These are phyloP conservation scores for Candida germanica DNA, from an alignment of 805 yeast genomes.

Conservation along the genomic window DNA sequence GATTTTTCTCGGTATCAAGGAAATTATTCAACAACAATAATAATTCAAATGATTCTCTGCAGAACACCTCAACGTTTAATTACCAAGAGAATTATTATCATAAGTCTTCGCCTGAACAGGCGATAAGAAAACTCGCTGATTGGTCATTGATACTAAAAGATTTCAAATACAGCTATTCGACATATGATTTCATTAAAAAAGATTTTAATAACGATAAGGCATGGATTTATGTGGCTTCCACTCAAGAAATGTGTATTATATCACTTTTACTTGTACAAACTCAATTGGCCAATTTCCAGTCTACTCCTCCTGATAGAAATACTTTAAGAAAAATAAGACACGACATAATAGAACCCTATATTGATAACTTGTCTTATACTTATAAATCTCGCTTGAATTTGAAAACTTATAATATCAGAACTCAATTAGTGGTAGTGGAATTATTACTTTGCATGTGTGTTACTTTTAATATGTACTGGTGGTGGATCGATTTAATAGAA, in stretches of 20 bases:
- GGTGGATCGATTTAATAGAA: constrained; percentile 45
- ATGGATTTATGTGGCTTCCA: constrained; percentile 74
- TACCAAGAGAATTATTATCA: constrained; percentile 55
- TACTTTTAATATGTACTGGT: constrained; percentile 39
- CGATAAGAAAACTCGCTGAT: constrained; percentile 81
- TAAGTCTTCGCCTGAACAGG: constrained; percentile 64
- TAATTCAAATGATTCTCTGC: constrained; percentile 9
- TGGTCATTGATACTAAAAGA: constrained; percentile 91
- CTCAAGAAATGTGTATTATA: constrained; percentile 84
- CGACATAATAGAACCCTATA: constrained; percentile 54
- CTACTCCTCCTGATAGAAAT: constrained; percentile 31
- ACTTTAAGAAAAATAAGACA: constrained; percentile 47
- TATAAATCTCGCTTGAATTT: constrained; percentile 68
- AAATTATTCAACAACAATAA: constrained; percentile 45
- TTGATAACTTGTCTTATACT: constrained; percentile 73
- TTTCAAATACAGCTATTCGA: constrained; percentile 76
- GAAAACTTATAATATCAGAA: constrained; percentile 67
- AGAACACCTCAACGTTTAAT: constrained; percentile 35
- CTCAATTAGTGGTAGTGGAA: constrained; percentile 67
- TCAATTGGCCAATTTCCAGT: constrained; percentile 24
- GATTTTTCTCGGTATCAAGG: constrained; percentile 65
- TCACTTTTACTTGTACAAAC: constrained; percentile 63
- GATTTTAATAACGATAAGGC: constrained; percentile 77
- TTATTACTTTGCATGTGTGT: constrained; percentile 52
- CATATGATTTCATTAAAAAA: constrained; percentile 77